Percentiles rank a stretch among this genome's conserved stretches.
Conservation (phyloP, 345 rosid genomes). For the Geranium brycei region DNA sequence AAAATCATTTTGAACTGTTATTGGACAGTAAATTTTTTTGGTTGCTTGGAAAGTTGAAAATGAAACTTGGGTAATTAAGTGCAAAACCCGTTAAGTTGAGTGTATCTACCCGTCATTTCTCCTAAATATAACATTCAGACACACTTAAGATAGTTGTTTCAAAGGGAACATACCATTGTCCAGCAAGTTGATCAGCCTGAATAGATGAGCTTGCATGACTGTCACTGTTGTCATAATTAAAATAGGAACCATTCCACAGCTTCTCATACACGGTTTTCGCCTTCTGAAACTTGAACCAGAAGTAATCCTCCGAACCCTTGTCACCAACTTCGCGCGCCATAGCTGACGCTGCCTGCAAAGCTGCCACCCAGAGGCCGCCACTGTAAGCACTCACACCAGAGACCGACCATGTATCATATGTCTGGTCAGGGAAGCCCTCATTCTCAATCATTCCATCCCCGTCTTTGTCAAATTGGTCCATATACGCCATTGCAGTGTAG, state of each 20-base stretch:
- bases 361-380: slow-evolving; percentile 94
- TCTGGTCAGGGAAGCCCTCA: slow-evolving; percentile 94
- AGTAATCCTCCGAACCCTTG: slow-evolving; percentile 51
- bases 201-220: slow-evolving; percentile 58
- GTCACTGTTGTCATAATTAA: slow-evolving; percentile 61
- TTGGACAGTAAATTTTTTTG: too few species aligned
- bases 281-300: slow-evolving; percentile 71
- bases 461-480: slow-evolving; percentile 87
- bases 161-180: slow-evolving; percentile 55
- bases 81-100: too few species aligned
- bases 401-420: slow-evolving; percentile 89
- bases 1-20: too few species aligned
- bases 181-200: slow-evolving; percentile 95
- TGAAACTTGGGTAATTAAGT: too few species aligned
- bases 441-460: slow-evolving; percentile 96
- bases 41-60: too few species aligned
- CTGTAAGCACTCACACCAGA: slow-evolving; percentile 76
- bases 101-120: too few species aligned
- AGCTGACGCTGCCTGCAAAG: slow-evolving; percentile 90
- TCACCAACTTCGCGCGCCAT: slow-evolving; percentile 71
- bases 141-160: neutral
- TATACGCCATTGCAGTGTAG: slow-evolving; percentile 75
- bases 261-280: slow-evolving; percentile 61
- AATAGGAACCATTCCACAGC: slow-evolving; percentile 90
- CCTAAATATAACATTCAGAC: too few species aligned